Base-by-base conservation (phyloP, 345 rosid genomes). In the Citropsis articulata region DNA sequence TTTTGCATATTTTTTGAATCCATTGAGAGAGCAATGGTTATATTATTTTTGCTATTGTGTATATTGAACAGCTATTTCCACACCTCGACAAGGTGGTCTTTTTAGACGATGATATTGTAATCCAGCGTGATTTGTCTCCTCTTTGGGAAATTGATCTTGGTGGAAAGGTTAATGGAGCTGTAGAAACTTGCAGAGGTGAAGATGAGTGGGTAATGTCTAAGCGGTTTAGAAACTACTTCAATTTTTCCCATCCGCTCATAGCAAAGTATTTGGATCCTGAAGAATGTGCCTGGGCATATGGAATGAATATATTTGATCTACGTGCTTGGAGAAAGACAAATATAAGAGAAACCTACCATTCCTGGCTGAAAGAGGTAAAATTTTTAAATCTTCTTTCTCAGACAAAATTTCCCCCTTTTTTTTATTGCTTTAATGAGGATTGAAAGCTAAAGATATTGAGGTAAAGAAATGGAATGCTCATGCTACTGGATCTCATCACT, bases 261-360 rank as follows among this genome's bases (percentile, higher is more conserved):
- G 84, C 90, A 35, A 88, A 94, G 82, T 85, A 91, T 87, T 86
- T 97, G 88, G 87, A 97, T 75, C 96, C 98, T 2, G 84, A 91
- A 68, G 99, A 94, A 87, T 97, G 99, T 81, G 99, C 99, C 14
- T 97, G 99, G 99, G 99, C 99, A 70, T 97, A 97, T 86, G 99
- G 99, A 73, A 97, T 97, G 99, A 97, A 97, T 80, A 82, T 97
- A 78, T 93, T 97, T 70, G 99, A 97, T 87, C 96, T 97, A 38
- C 82, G 82, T 69, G 88, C 93, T 14, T 97, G 99, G 99, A 91
- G 98, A 81, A 90, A 88, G 75, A 93, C 98, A 63, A 85, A 86
- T 68, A 93, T 96, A 76, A 88, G 95, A 79, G 98, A 94, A 82
- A 91, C 89, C n/a, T 94, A 96, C 81, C 98, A 96, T 90, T 89